Evolutionary conservation across 768 basidiomycete genomes (phyloP).

Genomic region (Chlorophyllum brunneum): DNA sequence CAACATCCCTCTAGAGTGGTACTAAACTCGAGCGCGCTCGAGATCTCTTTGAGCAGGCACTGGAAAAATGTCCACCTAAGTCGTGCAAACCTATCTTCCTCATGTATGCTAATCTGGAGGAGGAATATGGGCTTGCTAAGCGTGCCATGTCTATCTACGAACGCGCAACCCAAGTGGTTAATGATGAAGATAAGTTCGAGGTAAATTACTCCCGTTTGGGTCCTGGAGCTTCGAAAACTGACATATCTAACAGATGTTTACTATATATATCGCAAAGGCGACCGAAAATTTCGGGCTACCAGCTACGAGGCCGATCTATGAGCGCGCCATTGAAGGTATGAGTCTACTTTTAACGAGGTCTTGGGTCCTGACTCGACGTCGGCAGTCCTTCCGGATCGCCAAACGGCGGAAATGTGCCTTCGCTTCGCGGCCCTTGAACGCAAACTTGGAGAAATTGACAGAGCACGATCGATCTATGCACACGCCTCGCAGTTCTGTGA

Average conservation of each 20-base stretch:
- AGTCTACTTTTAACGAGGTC: neutral
- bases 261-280: constrained; percentile 96
- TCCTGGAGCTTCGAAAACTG: neutral
- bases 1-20: constrained; percentile 58
- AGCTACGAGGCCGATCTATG: constrained; percentile 94
- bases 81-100: constrained; percentile 93
- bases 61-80: constrained; percentile 94
- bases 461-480: constrained; percentile 93
- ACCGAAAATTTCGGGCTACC: constrained; percentile 94
- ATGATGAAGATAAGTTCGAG: constrained; percentile 92
- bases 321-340: constrained; percentile 80
- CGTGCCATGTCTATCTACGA: constrained; percentile 96
- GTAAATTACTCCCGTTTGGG: constrained; percentile 37
- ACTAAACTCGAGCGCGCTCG: constrained; percentile 93
- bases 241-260: constrained; percentile 69
- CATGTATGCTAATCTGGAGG: constrained; percentile 95
- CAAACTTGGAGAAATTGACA: constrained; percentile 98
- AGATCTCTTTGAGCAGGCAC: constrained; percentile 95
- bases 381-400: constrained; percentile 77
- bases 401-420: constrained; percentile 97
- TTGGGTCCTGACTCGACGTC: constrained; percentile 3
- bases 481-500: constrained; percentile 99
- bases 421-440: constrained; percentile 95
- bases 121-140: constrained; percentile 93
- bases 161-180: constrained; percentile 82